phyloP scores from a whole-genome alignment of 495 filamentous ascomycete species.

The Elasticomyces elasticus region DNA sequence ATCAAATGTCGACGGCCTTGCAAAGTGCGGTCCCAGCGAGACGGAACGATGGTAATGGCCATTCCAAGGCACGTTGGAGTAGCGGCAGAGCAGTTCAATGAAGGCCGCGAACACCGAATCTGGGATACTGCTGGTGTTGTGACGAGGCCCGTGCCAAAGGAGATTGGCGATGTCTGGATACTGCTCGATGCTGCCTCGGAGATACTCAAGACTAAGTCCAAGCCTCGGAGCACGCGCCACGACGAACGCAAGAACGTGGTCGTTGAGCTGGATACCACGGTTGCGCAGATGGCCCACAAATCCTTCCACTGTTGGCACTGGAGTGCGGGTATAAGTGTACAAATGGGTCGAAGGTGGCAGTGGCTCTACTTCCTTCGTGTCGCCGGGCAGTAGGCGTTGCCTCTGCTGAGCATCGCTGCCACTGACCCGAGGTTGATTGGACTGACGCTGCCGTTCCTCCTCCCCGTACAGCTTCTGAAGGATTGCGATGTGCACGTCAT shows the following conservation, averaged over 20 bases:
- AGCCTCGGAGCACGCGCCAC: constrained; percentile 38
- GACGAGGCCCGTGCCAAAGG: neutral
- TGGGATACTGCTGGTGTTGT: constrained; percentile 27
- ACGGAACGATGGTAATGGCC: neutral
- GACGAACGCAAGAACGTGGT: constrained; percentile 39
- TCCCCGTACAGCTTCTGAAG: constrained; percentile 47
- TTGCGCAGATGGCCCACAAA: constrained; percentile 46
- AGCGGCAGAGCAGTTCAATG: constrained; percentile 38
- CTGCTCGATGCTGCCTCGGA: constrained; percentile 28
- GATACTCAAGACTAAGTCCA: constrained; percentile 34
- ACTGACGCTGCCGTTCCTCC: constrained; percentile 24
- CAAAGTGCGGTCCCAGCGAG: neutral
- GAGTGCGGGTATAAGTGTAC: constrained; percentile 45
- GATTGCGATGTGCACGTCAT: constrained; percentile 48
- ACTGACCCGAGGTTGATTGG: neutral
- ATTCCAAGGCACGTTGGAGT: constrained; percentile 18
- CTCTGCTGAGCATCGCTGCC: constrained; percentile 4
- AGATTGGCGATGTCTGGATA: neutral
- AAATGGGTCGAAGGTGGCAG: constrained; percentile 49
- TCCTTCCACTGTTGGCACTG: constrained; percentile 45
- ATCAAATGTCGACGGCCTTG: neutral
- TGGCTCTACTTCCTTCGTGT: constrained; percentile 47
- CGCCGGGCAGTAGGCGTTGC: constrained; percentile 44
- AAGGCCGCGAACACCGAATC: constrained; percentile 40
- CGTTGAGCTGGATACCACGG: constrained; percentile 37